Evolutionary conservation across 768 basidiomycete species (phyloP), one percentile per base, ranked within the genome.

Genomic region (Lentinula boryana): DNA sequence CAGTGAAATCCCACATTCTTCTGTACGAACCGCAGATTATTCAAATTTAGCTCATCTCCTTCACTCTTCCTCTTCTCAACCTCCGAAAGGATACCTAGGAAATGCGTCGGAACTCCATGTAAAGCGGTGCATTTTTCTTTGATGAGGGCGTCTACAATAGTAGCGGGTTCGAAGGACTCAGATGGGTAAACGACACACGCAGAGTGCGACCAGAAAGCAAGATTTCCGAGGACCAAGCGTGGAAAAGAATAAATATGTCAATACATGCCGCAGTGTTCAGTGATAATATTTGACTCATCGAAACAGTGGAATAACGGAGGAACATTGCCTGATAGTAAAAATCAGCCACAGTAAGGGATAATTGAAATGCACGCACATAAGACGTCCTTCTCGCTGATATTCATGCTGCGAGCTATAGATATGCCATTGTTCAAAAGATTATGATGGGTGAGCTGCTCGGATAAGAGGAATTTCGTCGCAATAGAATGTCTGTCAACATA

Each of bases 261-360:
- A 43, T 12, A 31, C 43, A 58, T n/a, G 35, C 21, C 15, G 23
- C 31, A 32, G 40, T 41, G 5, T 43, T n/a, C n/a, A 18, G 27
- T 38, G 36, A 18, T 18, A 49, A 21, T 32, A 60, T 32, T 36
- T 48, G 18, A 89, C 89, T 87, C 74, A 90, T 91, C 91, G 82
- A 93, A 93, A 68, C 91, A 93, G 69, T 94, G 91, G 69, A 93
- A 94, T 1, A 93, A 72, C 0, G 91, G 91, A 2, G 91, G 91
- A 1, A 85, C 85, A 63, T 93, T 93, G 78, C 89, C 89, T 92
- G 63, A 43, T 13, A 31, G 10, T 32, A 38, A 48, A 46, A 13
- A 40, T 57, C 9, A 68, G 56, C 27, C 43, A 62, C 40, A 5
- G 9, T 51, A 23, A 10, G 7, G 23, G 4, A 16, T 31, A 21